Evolutionary conservation across 2,329 filamentous ascomycete species (phyloP), one percentile per base, ranked within the genome.

Genomic region (Cercospora canescens): DNA sequence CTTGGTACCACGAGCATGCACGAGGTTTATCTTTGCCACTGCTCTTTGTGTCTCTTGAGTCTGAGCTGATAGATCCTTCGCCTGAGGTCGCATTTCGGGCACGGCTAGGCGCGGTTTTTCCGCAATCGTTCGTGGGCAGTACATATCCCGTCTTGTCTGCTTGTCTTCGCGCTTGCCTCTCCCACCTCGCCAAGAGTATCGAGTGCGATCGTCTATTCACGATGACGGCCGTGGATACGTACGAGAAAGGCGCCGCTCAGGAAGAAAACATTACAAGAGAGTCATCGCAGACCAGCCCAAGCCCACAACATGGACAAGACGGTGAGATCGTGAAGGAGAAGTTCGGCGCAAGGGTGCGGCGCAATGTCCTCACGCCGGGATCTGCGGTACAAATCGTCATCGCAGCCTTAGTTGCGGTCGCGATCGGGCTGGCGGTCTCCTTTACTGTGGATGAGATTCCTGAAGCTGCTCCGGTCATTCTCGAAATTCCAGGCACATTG

Each of bases 361-460:
- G 81, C 66, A 73, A 75, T 3, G 69, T 82, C 58, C 78, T 78
- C 59, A 75, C 78, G 60, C 79, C 80, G 1, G 83, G 82, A 6
- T 83, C 81, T 1, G 82, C 82, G 28, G 71, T 81, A 52, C 84
- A 86, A 69, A 86, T 86, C 67, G 79, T 86, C 69, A 72, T 77
- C 32, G 82, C 83, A 1, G 84, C 84, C 12, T 60, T 80, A 1
- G 37, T 84, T n/a, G 84, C 82, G 34, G 82, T 86, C 32, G 81
- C 74, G 9, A 85, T 86, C 41, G 84, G 84, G 41, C 63, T 86
- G 60, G 76, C 77, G 6, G 79, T 86, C 2, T 80, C 80, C 9
- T 76, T 79, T 0, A 77, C 77, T 5, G 81, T 82, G 8, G 77
- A 80, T 0, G 68, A 80, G 1, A 77, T 86, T 3, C 83, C 82